Base-by-base conservation (phyloP, 495 filamentous ascomycete species). In the Acidiella bohemica region DNA sequence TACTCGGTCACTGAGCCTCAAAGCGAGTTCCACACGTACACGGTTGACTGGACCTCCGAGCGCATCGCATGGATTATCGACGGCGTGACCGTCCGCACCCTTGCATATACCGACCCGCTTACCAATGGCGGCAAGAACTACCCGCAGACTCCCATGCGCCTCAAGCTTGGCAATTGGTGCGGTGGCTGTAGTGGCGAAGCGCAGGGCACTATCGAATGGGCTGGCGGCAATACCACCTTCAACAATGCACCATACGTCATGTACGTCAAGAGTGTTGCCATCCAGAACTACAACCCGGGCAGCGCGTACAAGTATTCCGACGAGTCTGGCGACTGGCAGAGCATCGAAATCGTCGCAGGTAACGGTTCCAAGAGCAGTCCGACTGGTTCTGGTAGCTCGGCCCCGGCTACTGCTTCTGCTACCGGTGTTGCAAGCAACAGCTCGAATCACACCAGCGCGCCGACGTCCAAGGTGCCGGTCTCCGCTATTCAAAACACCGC, bases 91-190 rank as follows among this genome's bases (percentile, higher is more conserved):
- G 71, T 88, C 22, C 77, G 85, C 28, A 78, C 73, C 1, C 66
- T 92, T 14, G 65, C 71, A 4, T 72, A 77, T 20, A 63, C 66
- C 25, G 70, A 76, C 33, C 78, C 80, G 18, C 71, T 78, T 49
- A 50, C 56, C 19, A 25, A 42, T 18, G 63, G 68, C 46, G 73
- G 74, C 20, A 60, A 73, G 41, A 61, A 66, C 54, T 94, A 80
- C 52, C 86, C 86, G 3, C 84, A 93, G 53, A 84, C 85, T 0
- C 86, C 86, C 9, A 84, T 84, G 81, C 78, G 75, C 59, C 63
- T 93, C 37, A 81, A 76, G 47, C 62, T 92, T 33, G 85, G 86
- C 25, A 77, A 78, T 47, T 94, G 86, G 86, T 81, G 81, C 43
- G 86, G 83, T 39, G 85, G 85, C 41, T 84, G 90, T 51, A 63